Conservation (phyloP, 768 basidiomycete species). For the Hirschioporus abietinus region DNA sequence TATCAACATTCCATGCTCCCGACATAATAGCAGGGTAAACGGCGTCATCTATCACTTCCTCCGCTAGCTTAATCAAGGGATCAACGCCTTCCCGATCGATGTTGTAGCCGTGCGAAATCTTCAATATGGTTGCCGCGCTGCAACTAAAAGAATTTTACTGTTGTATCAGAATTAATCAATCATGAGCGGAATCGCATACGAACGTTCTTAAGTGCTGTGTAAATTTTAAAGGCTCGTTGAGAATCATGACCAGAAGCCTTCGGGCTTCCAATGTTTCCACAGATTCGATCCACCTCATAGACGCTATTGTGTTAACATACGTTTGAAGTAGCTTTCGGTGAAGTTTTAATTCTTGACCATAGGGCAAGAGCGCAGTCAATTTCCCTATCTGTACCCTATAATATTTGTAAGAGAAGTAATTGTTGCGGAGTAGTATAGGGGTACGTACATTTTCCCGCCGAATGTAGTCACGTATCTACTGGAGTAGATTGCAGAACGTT, state of each 20-base stretch:
- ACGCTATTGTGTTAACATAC: neutral
- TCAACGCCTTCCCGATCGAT: slow-evolving; percentile 27
- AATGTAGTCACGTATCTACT: slow-evolving; percentile 26
- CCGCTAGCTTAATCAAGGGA: slow-evolving; percentile 26
- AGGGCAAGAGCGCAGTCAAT: neutral
- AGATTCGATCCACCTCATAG: neutral
- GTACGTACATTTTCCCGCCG: neutral
- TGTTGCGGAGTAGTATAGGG: neutral
- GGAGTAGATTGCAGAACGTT: slow-evolving; percentile 43
- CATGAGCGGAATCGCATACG: neutral
- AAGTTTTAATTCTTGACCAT: neutral
- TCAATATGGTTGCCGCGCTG: slow-evolving; percentile 30
- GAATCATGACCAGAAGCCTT: neutral
- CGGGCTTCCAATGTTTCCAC: neutral
- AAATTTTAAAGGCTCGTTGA: neutral
- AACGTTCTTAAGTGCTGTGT: neutral
- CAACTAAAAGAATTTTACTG: slow-evolving; percentile 16
- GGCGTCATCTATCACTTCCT: slow-evolving; percentile 25
- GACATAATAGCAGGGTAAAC: slow-evolving; percentile 22
- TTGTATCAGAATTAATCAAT: neutral
- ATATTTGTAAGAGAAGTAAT: neutral
- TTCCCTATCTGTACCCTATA: neutral
- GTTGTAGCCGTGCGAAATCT: slow-evolving; percentile 37
- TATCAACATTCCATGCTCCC: slow-evolving; percentile 33
- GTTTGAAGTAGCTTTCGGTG: neutral